Evolutionary conservation across 148 eudicot genomes (phyloP), one percentile per base, ranked within the genome.

Genomic region (Polygonum aviculare): DNA sequence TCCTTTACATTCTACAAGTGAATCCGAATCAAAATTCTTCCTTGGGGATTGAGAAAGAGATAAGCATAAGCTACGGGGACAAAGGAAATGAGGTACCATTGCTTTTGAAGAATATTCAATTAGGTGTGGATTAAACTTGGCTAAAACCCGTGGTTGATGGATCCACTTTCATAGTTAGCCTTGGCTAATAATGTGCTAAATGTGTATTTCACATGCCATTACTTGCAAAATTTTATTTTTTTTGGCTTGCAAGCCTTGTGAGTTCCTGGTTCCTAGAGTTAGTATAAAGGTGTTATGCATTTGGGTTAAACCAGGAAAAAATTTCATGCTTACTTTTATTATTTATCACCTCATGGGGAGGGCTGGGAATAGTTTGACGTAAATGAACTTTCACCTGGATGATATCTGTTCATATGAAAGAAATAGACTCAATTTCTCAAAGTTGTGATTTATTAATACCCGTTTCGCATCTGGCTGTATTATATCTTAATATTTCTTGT

Each of bases 21-120:
- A 69, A 48, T 87, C 96, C 82, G 75, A 88, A 86, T 31, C 77
- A 85, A 80, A 80, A 78, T 79, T 74, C 74, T 54, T 72, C 81
- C 38, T 73, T 78, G 7, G 45, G 72, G 75, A 75, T 77, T 16
- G 89, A 76, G 81, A 79, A 87, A 76, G 97, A 95, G 87, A 90
- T 95, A 77, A 81, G 93, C 15, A 95, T 95, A 62, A 92, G 96
- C 85, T 95, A 95, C 74, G 98, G 98, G 44, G 81, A 86, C 89
- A 95, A 95, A 88, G 98, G 98, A 75, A 95, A 95, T 78, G 98
- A 95, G 98, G 98, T 95, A 88, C 39, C 44, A 10, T 67, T 76
- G 15, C 6, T 31, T 76, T 19, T 63, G 54, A 19, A 18, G 21
- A 21, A 22, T 14, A 76, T 26, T 12, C 12, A 18, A 12, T 41